Evolutionary conservation across 768 basidiomycete species (phyloP), one percentile per base, ranked within the genome.

Genomic region (Mycena galericulata): DNA sequence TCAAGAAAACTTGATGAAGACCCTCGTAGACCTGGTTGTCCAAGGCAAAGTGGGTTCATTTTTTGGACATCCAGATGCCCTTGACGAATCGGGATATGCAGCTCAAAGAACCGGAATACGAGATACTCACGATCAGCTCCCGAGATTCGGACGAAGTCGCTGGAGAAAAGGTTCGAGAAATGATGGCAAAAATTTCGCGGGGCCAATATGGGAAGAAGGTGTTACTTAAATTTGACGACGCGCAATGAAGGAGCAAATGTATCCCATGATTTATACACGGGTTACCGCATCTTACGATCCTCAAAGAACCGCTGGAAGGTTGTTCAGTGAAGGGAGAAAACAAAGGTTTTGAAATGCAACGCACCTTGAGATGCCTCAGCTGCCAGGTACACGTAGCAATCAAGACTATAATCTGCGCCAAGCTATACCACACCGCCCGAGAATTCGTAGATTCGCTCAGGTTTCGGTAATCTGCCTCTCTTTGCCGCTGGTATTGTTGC

Each of bases 401-500:
- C 46, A 99, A 81, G 14, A 97, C 91, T 17, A 87, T 79, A 65
- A 99, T 95, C 84, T 99, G 97, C 36, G 89, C 86, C 29, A 98
- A 51, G 74, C 91, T 96, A 80, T 98, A 99, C 95, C 95, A 99
- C 49, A 99, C 93, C 1, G 98, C 96, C 67, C 91, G 84, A n/a
- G 91, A 82, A 81, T 99, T 99, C 41, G 95, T 97, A 18, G 80
- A 79, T 80, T 99, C 98, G 73, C 94, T 96, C 69, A 98, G 79
- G 80, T 96, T 83, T 41, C 98, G 84, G 77, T 93, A 99, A 73
- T 94, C 92, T 14, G 93, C 85, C 80, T 99, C 98, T 71, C 98
- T 85, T 81, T 99, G 97, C 46, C 98, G 87, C 83, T 99, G 97
- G 77, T 98, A 99, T 80, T 97, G 94, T 81, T 99, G 98, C 80